phyloP scores from a whole-genome alignment of 2,329 filamentous ascomycete species.

The Dryadomyces quercus-mongolicae region DNA sequence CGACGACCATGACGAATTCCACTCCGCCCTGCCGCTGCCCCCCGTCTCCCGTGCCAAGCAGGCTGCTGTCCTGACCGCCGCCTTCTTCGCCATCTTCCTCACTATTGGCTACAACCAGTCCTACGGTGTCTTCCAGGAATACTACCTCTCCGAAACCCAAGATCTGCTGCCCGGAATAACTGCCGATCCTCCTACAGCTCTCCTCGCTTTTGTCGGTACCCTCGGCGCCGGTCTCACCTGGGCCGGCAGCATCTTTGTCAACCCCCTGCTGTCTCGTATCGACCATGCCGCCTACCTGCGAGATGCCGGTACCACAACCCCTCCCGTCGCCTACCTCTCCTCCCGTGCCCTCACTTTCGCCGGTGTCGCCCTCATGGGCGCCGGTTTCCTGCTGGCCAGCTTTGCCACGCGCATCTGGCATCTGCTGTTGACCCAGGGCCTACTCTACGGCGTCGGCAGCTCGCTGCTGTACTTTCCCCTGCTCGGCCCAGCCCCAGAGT shows the following conservation, averaged over 20 bases:
- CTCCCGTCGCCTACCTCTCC: conserved; percentile 14
- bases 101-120: conserved; percentile 37
- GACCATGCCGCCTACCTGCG: conserved; percentile 14
- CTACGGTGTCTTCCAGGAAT: conserved; percentile 36
- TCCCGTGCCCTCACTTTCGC: conserved; percentile 26
- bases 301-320: conserved; percentile 10
- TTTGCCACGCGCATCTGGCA: conserved; percentile 24
- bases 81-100: conserved; percentile 30
- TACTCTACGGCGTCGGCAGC: conserved; percentile 29
- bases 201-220: conserved; percentile 35
- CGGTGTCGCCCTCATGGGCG: conserved; percentile 27
- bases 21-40: conserved; percentile 13
- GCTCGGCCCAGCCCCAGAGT: conserved; percentile 33
- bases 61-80: conserved; percentile 27
- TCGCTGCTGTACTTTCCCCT: conserved; percentile 31
- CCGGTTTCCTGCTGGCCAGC: conserved; percentile 29
- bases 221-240: conserved; percentile 35
- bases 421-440: conserved; percentile 29
- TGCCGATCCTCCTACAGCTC: conserved; percentile 22
- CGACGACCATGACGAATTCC: conserved; percentile 2
- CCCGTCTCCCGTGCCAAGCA: conserved; percentile 28
- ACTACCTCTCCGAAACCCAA: conserved; percentile 29
- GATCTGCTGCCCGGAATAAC: conserved; percentile 22
- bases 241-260: conserved; percentile 35
- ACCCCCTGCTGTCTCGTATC: conserved; percentile 31